phyloP scores from a whole-genome alignment of 169 alveolate species.

The Toxoplasma gondii region DNA sequence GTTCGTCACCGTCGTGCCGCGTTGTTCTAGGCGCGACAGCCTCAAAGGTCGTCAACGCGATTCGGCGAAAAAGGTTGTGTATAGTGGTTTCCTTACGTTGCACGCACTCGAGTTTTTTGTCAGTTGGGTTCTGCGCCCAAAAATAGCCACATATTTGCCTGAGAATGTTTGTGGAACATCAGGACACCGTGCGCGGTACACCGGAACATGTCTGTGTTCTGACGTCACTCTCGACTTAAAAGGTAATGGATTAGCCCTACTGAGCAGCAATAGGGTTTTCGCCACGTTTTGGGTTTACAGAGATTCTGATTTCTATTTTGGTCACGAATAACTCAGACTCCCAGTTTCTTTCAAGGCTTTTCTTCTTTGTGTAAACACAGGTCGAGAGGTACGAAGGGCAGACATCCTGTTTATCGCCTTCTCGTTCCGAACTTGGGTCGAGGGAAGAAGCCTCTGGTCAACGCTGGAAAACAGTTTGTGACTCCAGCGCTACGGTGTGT shows the following conservation, averaged over 20 bases:
- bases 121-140: neutral
- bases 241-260: neutral
- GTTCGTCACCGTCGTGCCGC: neutral
- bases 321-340: too few species aligned
- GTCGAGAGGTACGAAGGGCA: too few species aligned
- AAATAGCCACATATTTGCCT: neutral
- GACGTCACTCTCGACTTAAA: neutral
- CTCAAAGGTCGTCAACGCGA: neutral
- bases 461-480: too few species aligned
- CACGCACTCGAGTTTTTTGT: neutral
- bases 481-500: too few species aligned
- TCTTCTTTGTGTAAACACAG: too few species aligned
- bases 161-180: neutral
- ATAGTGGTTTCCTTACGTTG: neutral
- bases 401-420: too few species aligned
- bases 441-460: too few species aligned
- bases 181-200: neutral
- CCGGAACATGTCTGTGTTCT: neutral
- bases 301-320: too few species aligned
- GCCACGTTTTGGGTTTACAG: too few species aligned
- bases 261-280: neutral
- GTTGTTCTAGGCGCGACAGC: neutral
- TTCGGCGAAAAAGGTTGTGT: neutral
- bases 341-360: too few species aligned
- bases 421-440: too few species aligned